Base-by-base conservation (phyloP, 371 early-diverging fungal species). In the Mucor indicus region DNA sequence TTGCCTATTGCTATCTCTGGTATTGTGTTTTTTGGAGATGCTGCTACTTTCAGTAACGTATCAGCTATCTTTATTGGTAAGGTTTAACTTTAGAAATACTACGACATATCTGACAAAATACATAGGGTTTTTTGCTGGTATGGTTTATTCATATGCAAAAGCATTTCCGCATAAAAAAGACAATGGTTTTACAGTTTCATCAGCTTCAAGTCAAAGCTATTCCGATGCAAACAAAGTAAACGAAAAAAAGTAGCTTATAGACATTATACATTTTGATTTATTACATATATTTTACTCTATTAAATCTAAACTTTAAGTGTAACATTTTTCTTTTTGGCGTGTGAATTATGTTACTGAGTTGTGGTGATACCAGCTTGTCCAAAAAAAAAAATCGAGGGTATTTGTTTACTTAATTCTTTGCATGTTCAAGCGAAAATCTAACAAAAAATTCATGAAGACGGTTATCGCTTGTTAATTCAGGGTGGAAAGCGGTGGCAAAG, bases 1-100 rank as follows among this genome's bases (percentile, higher is more conserved):
- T 77, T 98, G 20, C 95, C 99, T 3, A 90, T 99, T 33, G 93
- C 99, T 4, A 70, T 94, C 25, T 87, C 92, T 39, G 98, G 98
- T 20, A 92, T 99, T 78, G 45, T 97, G 11, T 95, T 96, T 69
- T 92, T 98, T 67, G 84, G 85, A 31, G 96, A 92, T 57, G 85
- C 86, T 15, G 86, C 91, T 22, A 90, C 93, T 0, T 60, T 82
- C 20, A 89, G 87, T 27, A 85, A 86, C 43, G 80, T 96, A 21
- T 67, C 83, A 27, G 92, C 93, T 2, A 90, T 97, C 24, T 24
- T 85, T 27, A 81, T 93, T 44, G 76, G 75, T 75, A 57, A 57
- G 41, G 36, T 35, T 25, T 21, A 53, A 36, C 11, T 24, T 43
- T 15, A 13, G 11, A 27, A 7, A 27, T 27, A 27, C 11, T 7